Evolutionary conservation across 2,329 filamentous ascomycete species (phyloP).

Genomic region (Fusarium acutatum): DNA sequence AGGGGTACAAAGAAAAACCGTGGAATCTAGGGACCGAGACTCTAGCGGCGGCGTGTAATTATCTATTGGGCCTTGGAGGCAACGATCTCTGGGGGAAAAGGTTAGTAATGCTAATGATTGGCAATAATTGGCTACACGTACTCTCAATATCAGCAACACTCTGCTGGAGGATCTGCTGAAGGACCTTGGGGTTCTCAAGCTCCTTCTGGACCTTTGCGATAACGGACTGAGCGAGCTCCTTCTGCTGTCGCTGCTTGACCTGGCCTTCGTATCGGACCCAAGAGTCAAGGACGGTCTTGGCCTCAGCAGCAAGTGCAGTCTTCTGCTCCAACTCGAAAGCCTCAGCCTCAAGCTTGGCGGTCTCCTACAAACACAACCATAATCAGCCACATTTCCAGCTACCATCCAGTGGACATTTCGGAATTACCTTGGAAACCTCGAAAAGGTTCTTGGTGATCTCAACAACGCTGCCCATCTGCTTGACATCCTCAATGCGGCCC

Average conservation of each 20-base stretch:
- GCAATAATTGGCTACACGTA: slow-evolving; percentile 52
- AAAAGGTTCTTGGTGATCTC: slow-evolving; percentile 98
- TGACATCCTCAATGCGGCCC: slow-evolving; percentile 90
- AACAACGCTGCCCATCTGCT: slow-evolving; percentile 93
- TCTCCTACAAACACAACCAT: slow-evolving; percentile 72
- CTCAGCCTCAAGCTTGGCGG: slow-evolving; percentile 92
- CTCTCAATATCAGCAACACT: slow-evolving; percentile 96
- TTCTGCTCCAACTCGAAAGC: slow-evolving; percentile 97
- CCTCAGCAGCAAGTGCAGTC: slow-evolving; percentile 90
- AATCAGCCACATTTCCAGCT: slow-evolving; percentile 30
- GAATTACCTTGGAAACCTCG: slow-evolving; percentile 91
- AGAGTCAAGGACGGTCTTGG: slow-evolving; percentile 94
- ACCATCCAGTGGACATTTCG: slow-evolving; percentile 8
- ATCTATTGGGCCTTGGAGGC: slow-evolving; percentile 71
- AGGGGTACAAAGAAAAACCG: slow-evolving; percentile 62
- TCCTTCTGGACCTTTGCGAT: slow-evolving; percentile 99
- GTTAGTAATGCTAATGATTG: slow-evolving; percentile 45
- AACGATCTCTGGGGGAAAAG: slow-evolving; percentile 62
- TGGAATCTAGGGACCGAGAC: slow-evolving; percentile 48
- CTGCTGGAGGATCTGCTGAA: slow-evolving; percentile 98
- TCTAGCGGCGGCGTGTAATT: slow-evolving; percentile 46
- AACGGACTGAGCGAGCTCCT: slow-evolving; percentile 89
- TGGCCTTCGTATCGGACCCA: slow-evolving; percentile 99
- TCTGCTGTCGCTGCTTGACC: slow-evolving; percentile 99
- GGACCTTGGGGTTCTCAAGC: slow-evolving; percentile 95